phyloP scores from a whole-genome alignment of 306 rosid genomes.

The Chamaecrista fasciculata region DNA sequence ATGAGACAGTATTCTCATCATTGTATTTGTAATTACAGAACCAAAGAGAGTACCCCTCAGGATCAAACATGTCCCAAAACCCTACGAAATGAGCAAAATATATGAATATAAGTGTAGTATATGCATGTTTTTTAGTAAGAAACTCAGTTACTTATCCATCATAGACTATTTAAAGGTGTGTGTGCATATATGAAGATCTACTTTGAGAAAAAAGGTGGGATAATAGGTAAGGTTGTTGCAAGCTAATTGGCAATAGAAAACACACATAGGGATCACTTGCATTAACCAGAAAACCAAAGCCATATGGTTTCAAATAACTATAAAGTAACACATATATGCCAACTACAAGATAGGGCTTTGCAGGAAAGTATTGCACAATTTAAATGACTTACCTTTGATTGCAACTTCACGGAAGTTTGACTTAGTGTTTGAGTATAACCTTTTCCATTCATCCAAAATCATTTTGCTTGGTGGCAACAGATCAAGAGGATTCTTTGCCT shows the following conservation, averaged over 20 bases:
- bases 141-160: not conserved
- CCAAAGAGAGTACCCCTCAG: conserved; percentile 73
- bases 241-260: not conserved
- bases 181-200: not conserved
- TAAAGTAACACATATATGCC: not conserved
- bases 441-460: conserved; percentile 72
- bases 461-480: conserved; percentile 63
- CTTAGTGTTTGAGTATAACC: conserved; percentile 66
- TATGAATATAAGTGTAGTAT: not conserved
- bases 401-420: conserved; percentile 76
- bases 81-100: conserved; percentile 35
- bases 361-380: not conserved
- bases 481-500: conserved; percentile 63
- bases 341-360: not conserved
- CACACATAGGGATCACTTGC: not conserved
- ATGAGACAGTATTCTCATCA: conserved; percentile 57
- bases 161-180: not conserved
- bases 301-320: not conserved
- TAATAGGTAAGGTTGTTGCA: not conserved
- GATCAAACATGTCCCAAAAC: conserved; percentile 74
- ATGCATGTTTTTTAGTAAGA: no score
- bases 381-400: conserved; percentile 45
- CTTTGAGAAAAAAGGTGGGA: not conserved
- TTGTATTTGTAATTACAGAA: conserved; percentile 71
- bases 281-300: not conserved